These are phyloP conservation scores for Colletotrichum sp. DNA, from an alignment of 2,329 filamentous ascomycete genomes.

Conservation along the genomic window DNA sequence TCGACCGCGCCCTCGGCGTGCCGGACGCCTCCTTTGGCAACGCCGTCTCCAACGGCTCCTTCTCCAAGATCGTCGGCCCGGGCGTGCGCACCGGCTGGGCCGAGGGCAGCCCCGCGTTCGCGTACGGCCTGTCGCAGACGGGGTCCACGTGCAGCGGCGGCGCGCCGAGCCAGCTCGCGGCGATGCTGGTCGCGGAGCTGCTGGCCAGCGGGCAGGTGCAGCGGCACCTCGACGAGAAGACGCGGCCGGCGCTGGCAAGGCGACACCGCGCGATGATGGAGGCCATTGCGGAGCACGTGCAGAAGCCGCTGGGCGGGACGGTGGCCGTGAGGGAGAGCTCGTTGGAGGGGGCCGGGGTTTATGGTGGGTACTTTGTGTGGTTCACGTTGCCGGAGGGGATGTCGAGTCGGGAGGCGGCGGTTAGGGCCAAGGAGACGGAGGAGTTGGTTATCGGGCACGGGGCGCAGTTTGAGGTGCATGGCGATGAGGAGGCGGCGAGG, in stretches of 20 bases:
- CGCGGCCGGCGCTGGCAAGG: conserved; percentile 49
- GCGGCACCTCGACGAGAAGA: conserved; percentile 42
- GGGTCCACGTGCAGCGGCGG: conserved; percentile 62
- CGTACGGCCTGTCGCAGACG: conserved; percentile 54
- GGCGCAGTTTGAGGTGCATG: conserved; percentile 69
- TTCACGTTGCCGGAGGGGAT: conserved; percentile 60
- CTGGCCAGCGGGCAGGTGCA: conserved; percentile 48
- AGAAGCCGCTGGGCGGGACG: conserved; percentile 61
- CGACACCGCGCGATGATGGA: conserved; percentile 56
- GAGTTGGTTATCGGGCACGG: conserved; percentile 72
- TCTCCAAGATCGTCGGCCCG: conserved; percentile 85
- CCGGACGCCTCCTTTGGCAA: conserved; percentile 72
- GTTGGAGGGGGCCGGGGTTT: conserved; percentile 47
- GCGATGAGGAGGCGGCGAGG: conserved; percentile 53
- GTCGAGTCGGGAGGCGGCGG: conserved; percentile 60
- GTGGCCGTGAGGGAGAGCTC: conserved; percentile 46
- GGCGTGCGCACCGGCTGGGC: conserved; percentile 89
- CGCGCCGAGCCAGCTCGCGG: conserved; percentile 58
- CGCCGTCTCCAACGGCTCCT: conserved; percentile 83
- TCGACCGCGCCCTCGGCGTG: conserved; percentile 70
- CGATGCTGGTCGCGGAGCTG: conserved; percentile 54
- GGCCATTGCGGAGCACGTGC: conserved; percentile 58
- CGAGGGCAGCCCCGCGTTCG: conserved; percentile 67
- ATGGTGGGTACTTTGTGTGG: conserved; percentile 90
- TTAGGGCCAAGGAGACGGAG: conserved; percentile 63